Percentiles rank a stretch among this genome's conserved stretches.
Conservation (phyloP, 805 yeast species). For the Metschnikowia gelsemii region DNA sequence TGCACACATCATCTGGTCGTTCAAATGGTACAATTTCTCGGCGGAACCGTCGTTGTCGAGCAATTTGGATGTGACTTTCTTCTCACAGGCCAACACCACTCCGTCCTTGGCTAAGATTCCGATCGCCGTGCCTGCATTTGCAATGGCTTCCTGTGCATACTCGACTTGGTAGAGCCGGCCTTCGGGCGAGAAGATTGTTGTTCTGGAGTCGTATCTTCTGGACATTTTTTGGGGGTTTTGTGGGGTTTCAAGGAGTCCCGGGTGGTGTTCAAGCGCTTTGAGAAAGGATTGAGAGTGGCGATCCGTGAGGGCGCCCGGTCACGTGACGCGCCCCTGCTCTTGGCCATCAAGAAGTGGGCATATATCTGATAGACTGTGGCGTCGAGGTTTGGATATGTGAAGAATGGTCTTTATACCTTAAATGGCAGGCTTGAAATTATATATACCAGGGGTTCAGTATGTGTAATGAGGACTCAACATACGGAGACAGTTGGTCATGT, state of each 20-base stretch:
- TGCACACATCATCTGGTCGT: conserved; percentile 80
- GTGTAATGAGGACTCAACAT: too few species aligned
- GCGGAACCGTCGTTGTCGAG: conserved; percentile 92
- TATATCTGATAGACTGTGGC: too few species aligned
- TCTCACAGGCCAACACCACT: conserved; percentile 93
- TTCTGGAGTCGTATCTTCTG: conserved; percentile 98
- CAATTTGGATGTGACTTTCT: conserved; percentile 88
- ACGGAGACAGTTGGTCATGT: too few species aligned
- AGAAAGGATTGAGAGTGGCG: conserved; percentile 10
- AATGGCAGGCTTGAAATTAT: too few species aligned
- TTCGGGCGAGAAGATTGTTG: conserved; percentile 98
- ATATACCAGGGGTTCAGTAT: too few species aligned
- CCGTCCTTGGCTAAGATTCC: conserved; percentile 80
- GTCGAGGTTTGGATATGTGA: too few species aligned
- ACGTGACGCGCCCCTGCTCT: conserved; percentile 2
- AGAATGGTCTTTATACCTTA: too few species aligned
- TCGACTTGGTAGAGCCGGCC: conserved; percentile 97
- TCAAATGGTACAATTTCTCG: conserved; percentile 85
- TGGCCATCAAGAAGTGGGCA: too few species aligned
- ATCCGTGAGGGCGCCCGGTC: background rate
- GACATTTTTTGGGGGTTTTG: conserved; percentile 48
- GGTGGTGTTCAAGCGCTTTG: background rate
- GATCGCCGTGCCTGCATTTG: conserved; percentile 80
- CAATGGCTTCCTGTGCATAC: conserved; percentile 89
- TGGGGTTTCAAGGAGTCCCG: background rate